Evolutionary conservation across 768 basidiomycete species (phyloP).

Genomic region (Terana coerulea): DNA sequence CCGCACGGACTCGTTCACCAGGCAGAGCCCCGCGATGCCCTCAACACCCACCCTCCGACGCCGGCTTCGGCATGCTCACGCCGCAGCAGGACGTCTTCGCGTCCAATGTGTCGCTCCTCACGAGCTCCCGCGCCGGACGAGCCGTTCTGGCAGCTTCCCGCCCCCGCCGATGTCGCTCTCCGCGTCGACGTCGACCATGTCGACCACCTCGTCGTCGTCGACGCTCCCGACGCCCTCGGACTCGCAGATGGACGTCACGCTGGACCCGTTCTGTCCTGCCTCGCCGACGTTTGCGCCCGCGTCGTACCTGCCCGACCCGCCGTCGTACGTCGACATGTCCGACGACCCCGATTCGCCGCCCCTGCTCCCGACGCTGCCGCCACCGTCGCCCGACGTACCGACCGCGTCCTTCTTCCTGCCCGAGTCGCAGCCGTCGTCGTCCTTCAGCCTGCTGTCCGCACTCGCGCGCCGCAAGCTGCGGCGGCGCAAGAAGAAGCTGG

Average conservation of each 20-base stretch:
- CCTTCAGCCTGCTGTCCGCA: constrained; percentile 21
- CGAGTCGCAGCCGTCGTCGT: constrained; percentile 8
- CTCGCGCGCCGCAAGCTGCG: constrained; percentile 12
- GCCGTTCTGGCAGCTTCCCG: constrained; percentile 25
- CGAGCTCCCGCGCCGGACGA: constrained; percentile 85
- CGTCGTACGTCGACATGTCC: neutral
- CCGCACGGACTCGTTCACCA: constrained; percentile 24
- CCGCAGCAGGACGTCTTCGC: neutral
- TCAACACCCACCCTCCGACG: neutral
- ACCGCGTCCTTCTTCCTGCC: constrained; percentile 24
- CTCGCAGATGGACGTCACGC: constrained; percentile 13
- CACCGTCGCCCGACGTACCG: constrained; percentile 22
- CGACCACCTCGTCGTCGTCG: constrained; percentile 17
- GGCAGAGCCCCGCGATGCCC: neutral
- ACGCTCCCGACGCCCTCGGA: constrained; percentile 21
- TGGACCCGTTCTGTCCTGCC: constrained; percentile 18
- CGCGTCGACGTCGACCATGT: constrained; percentile 15
- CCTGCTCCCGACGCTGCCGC: constrained; percentile 22
- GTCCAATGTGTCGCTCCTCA: no score
- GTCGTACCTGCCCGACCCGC: constrained; percentile 14
- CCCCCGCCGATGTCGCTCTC: constrained; percentile 5
- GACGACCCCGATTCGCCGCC: constrained; percentile 12
- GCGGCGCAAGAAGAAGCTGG: constrained; percentile 24
- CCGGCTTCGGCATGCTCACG: neutral
- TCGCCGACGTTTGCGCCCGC: constrained; percentile 14